Conservation (phyloP, 768 basidiomycete genomes). For the Amanita polypyramis region DNA sequence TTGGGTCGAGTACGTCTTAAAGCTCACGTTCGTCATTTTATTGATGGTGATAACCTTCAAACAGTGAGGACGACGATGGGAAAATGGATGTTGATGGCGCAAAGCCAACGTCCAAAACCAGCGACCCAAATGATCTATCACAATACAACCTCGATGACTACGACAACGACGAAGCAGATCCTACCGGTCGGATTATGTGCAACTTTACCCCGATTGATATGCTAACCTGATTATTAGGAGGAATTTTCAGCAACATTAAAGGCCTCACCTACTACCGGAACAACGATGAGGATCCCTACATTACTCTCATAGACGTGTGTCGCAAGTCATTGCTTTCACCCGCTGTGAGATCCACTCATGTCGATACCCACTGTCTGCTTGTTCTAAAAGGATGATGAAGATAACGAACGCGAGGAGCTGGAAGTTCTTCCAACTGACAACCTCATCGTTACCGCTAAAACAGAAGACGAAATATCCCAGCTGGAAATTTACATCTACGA, state of each 20-base stretch:
- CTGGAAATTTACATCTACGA: constrained; percentile 96
- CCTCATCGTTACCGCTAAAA: constrained; percentile 86
- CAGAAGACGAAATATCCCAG: constrained; percentile 93
- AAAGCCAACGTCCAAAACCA: constrained; percentile 14
- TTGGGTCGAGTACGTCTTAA: constrained; percentile 81
- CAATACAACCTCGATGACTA: constrained; percentile 90
- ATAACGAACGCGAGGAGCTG: constrained; percentile 82
- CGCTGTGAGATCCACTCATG: constrained; percentile 1
- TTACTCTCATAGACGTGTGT: constrained; percentile 86
- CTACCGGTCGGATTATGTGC: constrained; percentile 19
- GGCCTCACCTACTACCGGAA: constrained; percentile 87
- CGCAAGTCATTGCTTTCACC: constrained; percentile 6
- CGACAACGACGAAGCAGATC: constrained; percentile 57
- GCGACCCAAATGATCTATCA: constrained; percentile 52
- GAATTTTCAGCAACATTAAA: constrained; percentile 90
- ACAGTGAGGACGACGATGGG: constrained; percentile 35
- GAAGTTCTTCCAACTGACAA: constrained; percentile 88
- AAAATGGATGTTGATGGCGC: constrained; percentile 53
- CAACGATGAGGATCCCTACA: constrained; percentile 92
- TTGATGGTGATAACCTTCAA: constrained; percentile 14
- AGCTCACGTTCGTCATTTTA: constrained; percentile 5
- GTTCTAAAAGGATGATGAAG: constrained; percentile 50
- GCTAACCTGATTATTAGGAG: neutral
- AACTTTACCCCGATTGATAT: constrained; percentile 1
- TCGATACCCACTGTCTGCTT: neutral